phyloP scores from a whole-genome alignment of 129 eudicot species.

The Rutidosis leptorrhynchoides region DNA sequence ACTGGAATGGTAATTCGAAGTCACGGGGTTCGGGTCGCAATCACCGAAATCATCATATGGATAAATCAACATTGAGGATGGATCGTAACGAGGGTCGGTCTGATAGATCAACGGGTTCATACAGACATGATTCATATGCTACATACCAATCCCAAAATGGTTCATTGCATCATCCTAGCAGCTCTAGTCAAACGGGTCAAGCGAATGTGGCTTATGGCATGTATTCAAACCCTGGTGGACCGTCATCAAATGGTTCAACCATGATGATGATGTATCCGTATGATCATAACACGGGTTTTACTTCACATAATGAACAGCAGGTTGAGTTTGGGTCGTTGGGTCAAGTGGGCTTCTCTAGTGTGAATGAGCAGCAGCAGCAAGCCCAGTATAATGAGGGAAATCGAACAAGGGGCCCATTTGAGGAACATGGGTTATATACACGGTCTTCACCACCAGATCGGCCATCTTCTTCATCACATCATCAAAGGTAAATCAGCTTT shows the following conservation, averaged over 20 bases:
- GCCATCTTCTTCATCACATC: slow-evolving; percentile 76
- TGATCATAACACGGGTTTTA: slow-evolving; percentile 51
- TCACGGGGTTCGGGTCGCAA: slow-evolving; percentile 54
- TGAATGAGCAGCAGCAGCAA: slow-evolving; percentile 46
- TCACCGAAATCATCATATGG: slow-evolving; percentile 63
- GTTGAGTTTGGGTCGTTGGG: slow-evolving; percentile 84
- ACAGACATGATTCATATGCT: slow-evolving; percentile 52
- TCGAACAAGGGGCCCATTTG: slow-evolving; percentile 46
- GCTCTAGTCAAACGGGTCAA: slow-evolving; percentile 45
- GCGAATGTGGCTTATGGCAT: slow-evolving; percentile 53
- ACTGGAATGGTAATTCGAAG: slow-evolving; percentile 66
- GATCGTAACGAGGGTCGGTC: slow-evolving; percentile 57
- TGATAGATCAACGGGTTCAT: slow-evolving; percentile 56
- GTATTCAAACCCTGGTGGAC: slow-evolving; percentile 55
- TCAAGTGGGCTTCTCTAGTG: slow-evolving; percentile 46
- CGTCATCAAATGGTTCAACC: slow-evolving; percentile 54
- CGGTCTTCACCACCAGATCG: slow-evolving; percentile 80
- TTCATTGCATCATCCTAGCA: slow-evolving; percentile 45
- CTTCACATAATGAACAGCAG: slow-evolving; percentile 52
- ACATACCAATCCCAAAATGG: slow-evolving; percentile 69
- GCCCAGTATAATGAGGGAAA: slow-evolving; percentile 44
- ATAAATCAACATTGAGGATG: slow-evolving; percentile 52
- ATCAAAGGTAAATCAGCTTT: slow-evolving; percentile 50
- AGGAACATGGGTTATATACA: slow-evolving; percentile 56
- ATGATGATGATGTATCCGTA: slow-evolving; percentile 65